Base-by-base conservation (phyloP, 441 rosid genomes). In the Kokia cookei region DNA sequence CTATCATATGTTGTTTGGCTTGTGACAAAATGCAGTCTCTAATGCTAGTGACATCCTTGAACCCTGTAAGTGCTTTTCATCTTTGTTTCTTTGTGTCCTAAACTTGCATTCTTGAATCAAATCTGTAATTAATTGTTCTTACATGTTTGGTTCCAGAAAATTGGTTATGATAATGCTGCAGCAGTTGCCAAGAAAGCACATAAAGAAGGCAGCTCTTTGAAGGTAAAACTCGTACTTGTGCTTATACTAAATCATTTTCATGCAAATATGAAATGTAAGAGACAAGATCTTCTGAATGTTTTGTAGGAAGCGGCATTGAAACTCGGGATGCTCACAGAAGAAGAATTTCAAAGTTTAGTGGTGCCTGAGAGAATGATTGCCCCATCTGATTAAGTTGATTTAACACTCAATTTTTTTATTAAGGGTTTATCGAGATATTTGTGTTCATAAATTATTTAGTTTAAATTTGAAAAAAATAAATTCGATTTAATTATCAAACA, bases 171-270 rank as follows among this genome's bases (percentile, higher is more conserved):
- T 85, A 91, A 91, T 73, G 99, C 98, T 67, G 99, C 99, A 19
- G 95, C 93, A 64, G 99, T 95, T 83, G 99, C 99, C 73, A 95
- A 95, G 91, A 88, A 83, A 82, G 98, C 99, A 71, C 99, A 95
- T 81, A 93, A 91, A 81, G 99, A 91, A 80, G 99, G 98, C 73
- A 70, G 82, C 60, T 91, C 97, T 55, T 75, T 93, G 83, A 95
- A 95, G 99, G 99, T 90, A 75, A 75, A 69, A 45, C 43, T 71
- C 11, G 72, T 75, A 69, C 32, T 80, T 71, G 50, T 45, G 57
- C 5, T 53, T 17, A 32, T 32, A 32, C 37, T 1, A 32, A 3
- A 37, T 62, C 26, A 24, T 7, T 3, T 9, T 12, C 48, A 45
- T 10, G 48, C 3, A 45, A 45, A 45, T 45, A 45, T 45, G 48